These are phyloP conservation scores for Ilyonectria destructans DNA, from an alignment of 2,329 filamentous ascomycete species.

Conservation along the genomic window DNA sequence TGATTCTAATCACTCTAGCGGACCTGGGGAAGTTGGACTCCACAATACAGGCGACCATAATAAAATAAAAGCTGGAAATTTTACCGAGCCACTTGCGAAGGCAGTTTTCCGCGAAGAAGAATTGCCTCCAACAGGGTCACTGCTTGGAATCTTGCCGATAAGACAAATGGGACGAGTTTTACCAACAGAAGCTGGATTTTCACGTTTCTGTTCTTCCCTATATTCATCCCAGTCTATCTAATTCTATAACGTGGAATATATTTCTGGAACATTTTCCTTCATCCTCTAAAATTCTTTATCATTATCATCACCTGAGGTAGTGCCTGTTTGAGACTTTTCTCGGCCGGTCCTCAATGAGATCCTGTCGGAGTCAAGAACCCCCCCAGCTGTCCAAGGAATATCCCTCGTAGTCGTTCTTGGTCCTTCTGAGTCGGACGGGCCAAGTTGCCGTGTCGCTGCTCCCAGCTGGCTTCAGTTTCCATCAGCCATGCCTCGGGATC, in stretches of 20 bases:
- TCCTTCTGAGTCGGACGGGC: constrained; percentile 18
- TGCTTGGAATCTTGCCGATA: no score
- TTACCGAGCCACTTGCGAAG: neutral
- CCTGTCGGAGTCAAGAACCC: neutral
- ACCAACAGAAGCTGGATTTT: neutral
- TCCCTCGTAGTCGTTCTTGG: constrained; percentile 7
- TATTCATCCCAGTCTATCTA: no score
- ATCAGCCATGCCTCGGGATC: constrained; percentile 5
- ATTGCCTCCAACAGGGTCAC: neutral
- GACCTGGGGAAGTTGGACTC: neutral
- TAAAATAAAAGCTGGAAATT: neutral
- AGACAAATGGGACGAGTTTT: neutral
- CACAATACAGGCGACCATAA: neutral
- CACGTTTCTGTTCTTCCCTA: no score
- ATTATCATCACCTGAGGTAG: no score
- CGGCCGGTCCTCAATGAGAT: neutral
- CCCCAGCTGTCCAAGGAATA: constrained; percentile 12
- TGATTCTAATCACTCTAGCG: no score
- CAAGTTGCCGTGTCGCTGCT: constrained; percentile 3
- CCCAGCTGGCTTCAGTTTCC: constrained; percentile 25
- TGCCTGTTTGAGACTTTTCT: neutral
- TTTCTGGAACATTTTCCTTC: no score
- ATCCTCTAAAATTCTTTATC: no score
- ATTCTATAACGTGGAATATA: no score
- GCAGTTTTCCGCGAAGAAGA: neutral